Conservation (phyloP, 176 grass and related monocot species). For the Hyparrhenia diplandra region DNA sequence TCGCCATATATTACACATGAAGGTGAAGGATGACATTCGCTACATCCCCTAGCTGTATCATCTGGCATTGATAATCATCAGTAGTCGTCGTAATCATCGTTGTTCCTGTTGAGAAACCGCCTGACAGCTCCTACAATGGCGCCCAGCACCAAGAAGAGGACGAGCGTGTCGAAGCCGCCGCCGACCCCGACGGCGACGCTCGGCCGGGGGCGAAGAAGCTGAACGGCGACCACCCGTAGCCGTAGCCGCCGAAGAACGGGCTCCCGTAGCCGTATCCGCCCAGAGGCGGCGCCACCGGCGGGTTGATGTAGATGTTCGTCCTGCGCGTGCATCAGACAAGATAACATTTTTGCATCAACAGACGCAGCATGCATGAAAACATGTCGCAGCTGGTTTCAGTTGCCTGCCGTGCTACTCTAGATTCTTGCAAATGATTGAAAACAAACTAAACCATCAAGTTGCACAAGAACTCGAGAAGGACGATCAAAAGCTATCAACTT, state of each 20-base stretch:
- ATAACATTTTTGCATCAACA: neutral
- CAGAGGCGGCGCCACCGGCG: slow-evolving; percentile 73
- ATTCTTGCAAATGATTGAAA: neutral
- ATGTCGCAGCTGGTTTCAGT: neutral
- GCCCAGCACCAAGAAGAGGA: slow-evolving; percentile 60
- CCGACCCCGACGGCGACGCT: slow-evolving; percentile 68
- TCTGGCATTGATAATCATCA: neutral
- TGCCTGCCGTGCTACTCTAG: neutral
- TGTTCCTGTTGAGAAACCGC: slow-evolving; percentile 52
- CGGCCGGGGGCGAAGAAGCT: slow-evolving; percentile 74
- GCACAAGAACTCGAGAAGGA: neutral
- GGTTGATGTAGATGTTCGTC: slow-evolving; percentile 93
- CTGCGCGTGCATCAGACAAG: slow-evolving; percentile 25
- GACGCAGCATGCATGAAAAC: neutral
- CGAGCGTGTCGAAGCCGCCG: slow-evolving; percentile 72
- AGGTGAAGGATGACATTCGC: neutral
- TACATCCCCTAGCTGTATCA: neutral
- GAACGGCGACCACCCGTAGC: slow-evolving; percentile 82
- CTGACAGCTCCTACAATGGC: slow-evolving; percentile 48
- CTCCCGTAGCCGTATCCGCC: slow-evolving; percentile 68
- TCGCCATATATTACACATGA: slow-evolving; percentile 3
- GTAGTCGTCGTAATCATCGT: slow-evolving; percentile 63
- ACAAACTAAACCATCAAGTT: neutral
- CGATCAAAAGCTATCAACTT: neutral
- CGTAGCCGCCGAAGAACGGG: slow-evolving; percentile 45